These are phyloP conservation scores for Alternaria infectoria DNA, from an alignment of 2,329 filamentous ascomycete species.

Conservation along the genomic window DNA sequence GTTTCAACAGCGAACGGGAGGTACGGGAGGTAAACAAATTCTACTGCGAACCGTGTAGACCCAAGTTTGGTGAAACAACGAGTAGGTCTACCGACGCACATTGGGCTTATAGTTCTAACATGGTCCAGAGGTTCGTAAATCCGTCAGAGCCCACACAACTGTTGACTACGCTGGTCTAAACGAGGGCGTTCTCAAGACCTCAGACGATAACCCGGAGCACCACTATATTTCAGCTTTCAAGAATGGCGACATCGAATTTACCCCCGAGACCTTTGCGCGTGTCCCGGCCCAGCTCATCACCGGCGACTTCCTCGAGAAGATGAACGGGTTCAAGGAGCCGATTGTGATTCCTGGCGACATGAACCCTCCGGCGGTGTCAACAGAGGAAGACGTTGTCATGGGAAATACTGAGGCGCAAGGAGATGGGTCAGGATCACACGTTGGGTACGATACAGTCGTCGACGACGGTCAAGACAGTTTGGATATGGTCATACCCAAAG, in stretches of 20 bases:
- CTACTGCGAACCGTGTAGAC: slow-evolving; percentile 66
- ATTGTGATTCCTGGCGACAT: slow-evolving; percentile 68
- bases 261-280: slow-evolving; percentile 67
- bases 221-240: slow-evolving; percentile 73
- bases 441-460: slow-evolving; percentile 56
- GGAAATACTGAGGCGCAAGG: slow-evolving; percentile 30
- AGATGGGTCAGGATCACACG: slow-evolving; percentile 38
- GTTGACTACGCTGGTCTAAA: slow-evolving; percentile 74
- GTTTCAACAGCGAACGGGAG: slow-evolving; percentile 68
- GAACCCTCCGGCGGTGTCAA: slow-evolving; percentile 57
- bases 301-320: slow-evolving; percentile 67
- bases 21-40: slow-evolving; percentile 72
- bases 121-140: slow-evolving; percentile 64
- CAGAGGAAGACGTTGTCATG: not conserved
- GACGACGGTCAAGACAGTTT: slow-evolving; percentile 69
- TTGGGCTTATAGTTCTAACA: slow-evolving; percentile 35
- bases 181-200: slow-evolving; percentile 69
- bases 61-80: slow-evolving; percentile 67
- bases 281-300: slow-evolving; percentile 69
- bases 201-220: slow-evolving; percentile 68
- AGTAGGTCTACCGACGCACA: slow-evolving; percentile 49
- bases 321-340: slow-evolving; percentile 69
- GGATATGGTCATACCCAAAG: slow-evolving; percentile 71
- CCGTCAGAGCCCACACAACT: slow-evolving; percentile 66
- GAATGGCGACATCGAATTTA: slow-evolving; percentile 66